A percentile compares a stretch with the other conserved stretches of the same genome.
Conservation (phyloP, 768 basidiomycete genomes). For the Amanita brunnescens region DNA sequence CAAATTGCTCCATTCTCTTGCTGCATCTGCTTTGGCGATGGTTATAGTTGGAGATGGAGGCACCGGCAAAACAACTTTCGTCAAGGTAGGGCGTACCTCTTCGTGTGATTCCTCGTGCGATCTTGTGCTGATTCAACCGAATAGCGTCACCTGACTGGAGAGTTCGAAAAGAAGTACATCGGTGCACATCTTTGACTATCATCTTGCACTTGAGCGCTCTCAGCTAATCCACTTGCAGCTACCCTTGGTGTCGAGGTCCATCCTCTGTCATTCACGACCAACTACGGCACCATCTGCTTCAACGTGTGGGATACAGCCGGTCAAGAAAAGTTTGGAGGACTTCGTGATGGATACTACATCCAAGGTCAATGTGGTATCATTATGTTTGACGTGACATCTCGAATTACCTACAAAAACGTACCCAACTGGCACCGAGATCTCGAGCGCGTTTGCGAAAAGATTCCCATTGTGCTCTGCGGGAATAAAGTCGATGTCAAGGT, state of each 20-base stretch:
- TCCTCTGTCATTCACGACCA: conserved; percentile 92
- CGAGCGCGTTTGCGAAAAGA: conserved; percentile 99
- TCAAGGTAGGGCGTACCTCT: conserved; percentile 57
- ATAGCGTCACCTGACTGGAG: conserved; percentile 95
- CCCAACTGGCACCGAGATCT: conserved; percentile 99
- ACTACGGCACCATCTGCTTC: conserved; percentile 98
- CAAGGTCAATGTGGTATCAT: conserved; percentile 99
- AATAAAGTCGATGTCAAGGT: conserved; percentile 99
- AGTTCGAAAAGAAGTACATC: conserved; percentile 99
- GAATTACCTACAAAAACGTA: conserved; percentile 99
- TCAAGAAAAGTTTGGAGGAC: conserved; percentile 99
- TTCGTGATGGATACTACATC: conserved; percentile 94
- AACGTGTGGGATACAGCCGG: conserved; percentile 99
- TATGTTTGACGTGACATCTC: conserved; percentile 99
- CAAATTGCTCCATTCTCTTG: conserved; percentile 9
- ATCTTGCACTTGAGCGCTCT: background rate
- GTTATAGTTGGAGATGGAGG: conserved; percentile 86
- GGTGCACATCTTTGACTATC: conserved; percentile 42
- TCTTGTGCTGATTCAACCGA: conserved; percentile 49
- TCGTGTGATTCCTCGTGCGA: conserved; percentile 21
- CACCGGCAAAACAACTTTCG: conserved; percentile 97
- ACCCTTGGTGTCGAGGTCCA: conserved; percentile 99
- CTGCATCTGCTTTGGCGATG: conserved; percentile 13
- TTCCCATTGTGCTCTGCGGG: conserved; percentile 97
- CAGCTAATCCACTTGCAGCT: conserved; percentile 40